Evolutionary conservation across 441 rosid genomes (phyloP), one percentile per base, ranked within the genome.

Genomic region (Arabidopsis lyrata): DNA sequence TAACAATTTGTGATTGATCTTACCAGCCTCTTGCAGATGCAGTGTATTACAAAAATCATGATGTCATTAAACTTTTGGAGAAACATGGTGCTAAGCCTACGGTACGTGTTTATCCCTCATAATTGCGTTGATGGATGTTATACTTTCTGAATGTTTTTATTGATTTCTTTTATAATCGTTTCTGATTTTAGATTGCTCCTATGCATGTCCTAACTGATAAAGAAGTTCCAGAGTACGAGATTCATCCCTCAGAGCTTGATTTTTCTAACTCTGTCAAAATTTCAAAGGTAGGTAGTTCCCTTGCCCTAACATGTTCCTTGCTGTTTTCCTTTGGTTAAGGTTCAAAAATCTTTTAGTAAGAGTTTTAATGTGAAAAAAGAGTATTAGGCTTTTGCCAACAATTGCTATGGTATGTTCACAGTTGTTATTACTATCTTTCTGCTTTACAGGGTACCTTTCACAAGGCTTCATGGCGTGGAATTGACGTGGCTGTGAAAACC

Each of bases 21-120:
- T 75, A 44, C 56, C 89, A 90, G 96, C 96, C 93, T 77, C 93
- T 90, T 65, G 91, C 93, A 36, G 96, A 90, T 75, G 96, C 91
- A 2, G 77, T 82, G 52, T 84, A 84, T 82, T 88, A 86, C 83
- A 82, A 88, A 77, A 77, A 90, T 72, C 87, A 85, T 38, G 84
- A 83, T n/a, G 90, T 88, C 81, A 88, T 88, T 48, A 84, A 83
- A 66, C 82, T 90, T 72, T 74, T 90, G 82, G 96, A 88, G 86
- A 77, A 86, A 65, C 81, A 86, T 61, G 96, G 96, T 49, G 91
- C 90, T 3, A 79, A 82, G 80, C 89, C 83, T 52, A 79, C 87
- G 75, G 96, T 90, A 81, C 62, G 79, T 56, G 18, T 56, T 56
- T 67, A 3, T 10, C 22, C 44, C 11, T 66, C 15, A 12, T 38